Evolutionary conservation across 495 filamentous ascomycete genomes (phyloP), one percentile per base, ranked within the genome.

Genomic region (Penicillium maclennaniae): DNA sequence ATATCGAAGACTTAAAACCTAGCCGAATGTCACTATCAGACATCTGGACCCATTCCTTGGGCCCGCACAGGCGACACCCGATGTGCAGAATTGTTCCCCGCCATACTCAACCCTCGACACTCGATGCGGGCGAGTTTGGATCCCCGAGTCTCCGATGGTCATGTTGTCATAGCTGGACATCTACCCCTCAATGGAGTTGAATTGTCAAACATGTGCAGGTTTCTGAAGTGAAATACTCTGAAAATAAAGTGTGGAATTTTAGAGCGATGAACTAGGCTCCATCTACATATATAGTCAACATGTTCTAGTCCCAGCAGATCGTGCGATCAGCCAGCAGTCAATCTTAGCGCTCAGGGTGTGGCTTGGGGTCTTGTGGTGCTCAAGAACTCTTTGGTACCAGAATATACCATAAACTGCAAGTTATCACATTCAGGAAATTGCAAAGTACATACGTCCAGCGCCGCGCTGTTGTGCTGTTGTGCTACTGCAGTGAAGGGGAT

Each of bases 41-140:
- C 31, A 23, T 23, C 31, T 12, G 31, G 23, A 23, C 23, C 23
- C 31, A 12, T 14, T 34, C 31, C 31, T 14, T 0, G 31, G 31
- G 14, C 31, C 10, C 31, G 16, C 49, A 46, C 34, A 54, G 54
- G 61, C 58, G 61, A 63, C 10, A 47, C 58, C 61, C 58, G 61
- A 59, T 19, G 31, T 43, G 34, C 46, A 49, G 36, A 46, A 15
- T 16, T 14, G 12, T 15, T 36, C 51, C 51, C 45, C 51, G 39
- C 38, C 15, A 37, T 43, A 19, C 2, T 19, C 34, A 23, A 21
- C 26, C 14, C 15, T 9, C 19, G 19, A 14, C 12, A 25, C 15
- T 15, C 14, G 23, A 23, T 23, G 23, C 31, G 31, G 31, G 31
- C 31, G 31, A 34, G 3, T 34, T 34, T 34, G 31, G 15, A 14